phyloP scores from a whole-genome alignment of 73 alveolate species.

The Paramecium sonneborni region DNA sequence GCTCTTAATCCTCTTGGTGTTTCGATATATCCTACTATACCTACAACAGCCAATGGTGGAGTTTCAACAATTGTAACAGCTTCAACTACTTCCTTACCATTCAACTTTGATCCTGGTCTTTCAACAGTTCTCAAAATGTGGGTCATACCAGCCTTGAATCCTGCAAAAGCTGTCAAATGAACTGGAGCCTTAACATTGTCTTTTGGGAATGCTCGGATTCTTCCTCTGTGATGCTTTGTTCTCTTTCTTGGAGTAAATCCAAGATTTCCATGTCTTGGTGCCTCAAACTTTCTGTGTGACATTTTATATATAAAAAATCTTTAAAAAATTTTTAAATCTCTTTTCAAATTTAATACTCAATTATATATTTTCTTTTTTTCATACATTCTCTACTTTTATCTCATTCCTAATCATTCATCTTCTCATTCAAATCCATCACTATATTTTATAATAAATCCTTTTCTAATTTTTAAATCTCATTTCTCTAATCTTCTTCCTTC shows the following conservation, averaged over 20 bases:
- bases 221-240: constrained; percentile 98
- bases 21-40: constrained; percentile 99
- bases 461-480: too few species aligned
- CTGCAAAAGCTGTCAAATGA: constrained; percentile 99
- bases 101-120: constrained; percentile 97
- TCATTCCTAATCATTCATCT: not conserved
- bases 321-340: not conserved
- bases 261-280: constrained; percentile 99
- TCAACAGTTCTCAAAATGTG: constrained; percentile 99
- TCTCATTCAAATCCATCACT: too few species aligned
- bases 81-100: constrained; percentile 99
- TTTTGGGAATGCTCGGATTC: constrained; percentile 98
- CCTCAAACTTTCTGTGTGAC: constrained; percentile 99
- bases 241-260: constrained; percentile 99
- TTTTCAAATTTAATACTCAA: not conserved
- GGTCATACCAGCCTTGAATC: constrained; percentile 99
- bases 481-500: too few species aligned
- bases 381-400: not conserved
- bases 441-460: not conserved
- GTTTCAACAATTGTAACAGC: constrained; percentile 99
- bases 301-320: constrained; percentile 60
- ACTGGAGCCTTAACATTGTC: constrained; percentile 85
- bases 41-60: constrained; percentile 99
- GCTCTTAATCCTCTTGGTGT: constrained; percentile 99
- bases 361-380: not conserved